phyloP scores from a whole-genome alignment of 2,329 filamentous ascomycete species.

The Hortaea werneckii region DNA sequence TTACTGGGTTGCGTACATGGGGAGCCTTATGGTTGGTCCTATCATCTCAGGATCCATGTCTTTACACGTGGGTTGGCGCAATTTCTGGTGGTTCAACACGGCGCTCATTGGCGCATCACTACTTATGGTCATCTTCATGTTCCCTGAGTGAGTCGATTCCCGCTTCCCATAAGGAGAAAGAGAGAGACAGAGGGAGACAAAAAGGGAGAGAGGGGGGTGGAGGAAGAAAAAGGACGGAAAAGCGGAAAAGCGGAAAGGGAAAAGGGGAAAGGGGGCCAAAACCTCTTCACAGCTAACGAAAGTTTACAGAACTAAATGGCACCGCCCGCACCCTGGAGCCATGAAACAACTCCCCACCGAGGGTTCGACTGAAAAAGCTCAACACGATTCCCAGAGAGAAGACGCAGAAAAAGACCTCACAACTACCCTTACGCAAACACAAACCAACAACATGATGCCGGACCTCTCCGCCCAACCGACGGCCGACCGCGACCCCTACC shows the following conservation, averaged over 20 bases:
- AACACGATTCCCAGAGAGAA: conserved; percentile 4
- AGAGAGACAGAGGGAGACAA: no score
- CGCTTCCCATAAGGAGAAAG: no score
- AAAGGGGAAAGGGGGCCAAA: no score
- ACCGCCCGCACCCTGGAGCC: conserved; percentile 33
- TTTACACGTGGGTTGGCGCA: conserved; percentile 47
- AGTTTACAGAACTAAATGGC: conserved; percentile 41
- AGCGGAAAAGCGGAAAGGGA: no score
- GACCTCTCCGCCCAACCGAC: conserved; percentile 23
- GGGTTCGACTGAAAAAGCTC: conserved; percentile 11
- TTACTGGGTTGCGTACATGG: conserved; percentile 55
- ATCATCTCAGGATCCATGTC: conserved; percentile 54
- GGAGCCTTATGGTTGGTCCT: conserved; percentile 47
- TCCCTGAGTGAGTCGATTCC: conserved; percentile 41
- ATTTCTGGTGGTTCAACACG: conserved; percentile 58
- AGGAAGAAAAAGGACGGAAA: no score
- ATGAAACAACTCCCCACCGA: conserved; percentile 2
- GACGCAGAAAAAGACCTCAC: conserved; percentile 13
- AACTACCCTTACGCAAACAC: conserved; percentile 11
- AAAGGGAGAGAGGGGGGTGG: no score
- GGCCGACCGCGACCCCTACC: conserved; percentile 42
- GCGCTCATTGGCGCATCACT: conserved; percentile 42
- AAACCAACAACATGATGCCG: conserved; percentile 15
- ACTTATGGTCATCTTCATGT: conserved; percentile 47
- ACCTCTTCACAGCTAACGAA: neutral